These are phyloP conservation scores for Alternaria metachromatica DNA, from an alignment of 2,329 filamentous ascomycete genomes.

Conservation along the genomic window DNA sequence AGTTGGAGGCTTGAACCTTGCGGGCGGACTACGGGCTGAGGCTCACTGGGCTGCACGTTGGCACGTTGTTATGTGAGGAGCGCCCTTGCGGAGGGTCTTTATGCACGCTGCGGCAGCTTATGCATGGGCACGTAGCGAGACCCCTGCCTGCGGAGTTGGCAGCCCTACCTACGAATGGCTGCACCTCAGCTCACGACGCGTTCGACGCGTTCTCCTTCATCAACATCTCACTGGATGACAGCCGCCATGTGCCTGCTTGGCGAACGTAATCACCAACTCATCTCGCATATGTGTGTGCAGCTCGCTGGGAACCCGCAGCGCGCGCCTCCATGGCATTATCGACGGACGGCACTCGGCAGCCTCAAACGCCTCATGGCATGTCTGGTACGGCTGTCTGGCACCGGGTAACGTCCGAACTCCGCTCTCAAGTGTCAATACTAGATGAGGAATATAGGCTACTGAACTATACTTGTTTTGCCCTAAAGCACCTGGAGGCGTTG, in stretches of 20 bases:
- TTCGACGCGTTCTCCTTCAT: constrained; percentile 19
- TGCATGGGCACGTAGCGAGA: constrained; percentile 9
- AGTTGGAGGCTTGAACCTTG: neutral
- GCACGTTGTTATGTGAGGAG: constrained; percentile 11
- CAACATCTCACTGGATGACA: constrained; percentile 20
- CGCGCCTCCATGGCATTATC: neutral
- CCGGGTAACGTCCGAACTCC: constrained; percentile 12
- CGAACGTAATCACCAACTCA: constrained; percentile 9
- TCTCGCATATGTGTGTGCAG: constrained; percentile 15
- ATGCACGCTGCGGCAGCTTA: constrained; percentile 19
- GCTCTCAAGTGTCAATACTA: constrained; percentile 25
- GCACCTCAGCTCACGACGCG: constrained; percentile 17
- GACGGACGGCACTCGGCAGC: neutral
- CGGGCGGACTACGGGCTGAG: neutral
- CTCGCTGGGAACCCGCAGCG: constrained; percentile 1
- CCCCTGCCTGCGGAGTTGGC: constrained; percentile 1
- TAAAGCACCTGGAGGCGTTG: constrained; percentile 18
- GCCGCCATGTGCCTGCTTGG: constrained; percentile 9
- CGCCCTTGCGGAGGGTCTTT: constrained; percentile 9
- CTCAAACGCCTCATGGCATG: neutral
- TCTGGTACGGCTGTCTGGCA: constrained; percentile 8
- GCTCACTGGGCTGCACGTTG: neutral
- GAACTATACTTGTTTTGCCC: constrained; percentile 13
- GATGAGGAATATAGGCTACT: constrained; percentile 17
- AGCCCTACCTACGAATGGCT: constrained; percentile 22